Percentiles rank a stretch among this genome's conserved stretches.
These are phyloP conservation scores for Leccinum truebloodii DNA, from an alignment of 768 basidiomycete genomes.

Conservation along the genomic window DNA sequence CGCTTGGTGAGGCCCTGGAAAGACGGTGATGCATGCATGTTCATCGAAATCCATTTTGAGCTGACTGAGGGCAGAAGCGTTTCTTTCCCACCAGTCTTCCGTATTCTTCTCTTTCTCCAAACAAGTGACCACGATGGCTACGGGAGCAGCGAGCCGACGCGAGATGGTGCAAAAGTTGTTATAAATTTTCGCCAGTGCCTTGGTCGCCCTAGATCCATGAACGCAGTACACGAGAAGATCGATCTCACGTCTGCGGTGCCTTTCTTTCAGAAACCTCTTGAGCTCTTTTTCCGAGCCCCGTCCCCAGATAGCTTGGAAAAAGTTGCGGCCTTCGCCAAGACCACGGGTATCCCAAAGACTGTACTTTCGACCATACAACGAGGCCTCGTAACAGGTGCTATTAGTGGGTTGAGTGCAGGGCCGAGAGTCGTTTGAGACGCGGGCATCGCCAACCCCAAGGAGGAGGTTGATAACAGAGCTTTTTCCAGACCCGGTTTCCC, in stretches of 20 bases:
- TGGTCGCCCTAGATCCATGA: conserved; percentile 35
- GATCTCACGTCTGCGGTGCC: conserved; percentile 29
- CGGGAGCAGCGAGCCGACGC: conserved; percentile 38
- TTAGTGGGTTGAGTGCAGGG: conserved; percentile 20
- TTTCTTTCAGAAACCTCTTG: conserved; percentile 22
- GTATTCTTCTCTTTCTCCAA: conserved; percentile 31
- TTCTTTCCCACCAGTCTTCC: conserved; percentile 36
- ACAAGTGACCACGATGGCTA: conserved; percentile 36
- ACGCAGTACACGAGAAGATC: conserved; percentile 43
- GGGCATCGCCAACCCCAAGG: conserved; percentile 11
- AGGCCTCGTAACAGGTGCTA: conserved; percentile 5
- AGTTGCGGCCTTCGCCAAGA: conserved; percentile 31
- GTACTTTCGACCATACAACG: conserved; percentile 4
- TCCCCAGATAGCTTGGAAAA: conserved; percentile 14
- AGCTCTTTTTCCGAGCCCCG: conserved; percentile 17
- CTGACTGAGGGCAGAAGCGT: conserved; percentile 25
- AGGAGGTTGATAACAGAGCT: conserved; percentile 32
- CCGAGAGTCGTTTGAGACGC: conserved; percentile 6
- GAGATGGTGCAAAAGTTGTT: conserved; percentile 35
- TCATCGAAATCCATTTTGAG: conserved; percentile 36
- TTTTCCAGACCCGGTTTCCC: conserved; percentile 29
- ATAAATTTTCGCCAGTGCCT: conserved; percentile 33
- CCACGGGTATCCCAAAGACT: conserved; percentile 41
- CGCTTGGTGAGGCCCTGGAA: conserved; percentile 1
- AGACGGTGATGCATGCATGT: conserved; percentile 40